These are phyloP conservation scores for Royoungia palumana DNA, from an alignment of 768 basidiomycete genomes.

Conservation along the genomic window DNA sequence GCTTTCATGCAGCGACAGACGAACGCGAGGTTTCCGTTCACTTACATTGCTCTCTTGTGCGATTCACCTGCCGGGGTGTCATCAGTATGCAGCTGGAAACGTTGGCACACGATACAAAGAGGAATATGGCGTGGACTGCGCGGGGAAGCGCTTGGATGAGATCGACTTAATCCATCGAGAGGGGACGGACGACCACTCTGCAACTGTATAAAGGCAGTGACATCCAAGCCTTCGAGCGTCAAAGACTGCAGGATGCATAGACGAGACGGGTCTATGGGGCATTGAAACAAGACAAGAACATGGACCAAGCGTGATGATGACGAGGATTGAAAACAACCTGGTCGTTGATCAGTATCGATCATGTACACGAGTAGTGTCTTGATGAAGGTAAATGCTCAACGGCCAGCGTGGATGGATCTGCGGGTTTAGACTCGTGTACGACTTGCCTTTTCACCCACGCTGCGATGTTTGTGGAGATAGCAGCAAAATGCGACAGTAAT, in stretches of 20 bases:
- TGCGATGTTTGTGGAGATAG: conserved; percentile 10
- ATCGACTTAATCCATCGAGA: background rate
- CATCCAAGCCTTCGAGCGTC: conserved; percentile 1
- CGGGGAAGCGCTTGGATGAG: background rate
- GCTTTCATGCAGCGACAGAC: too few relatives aligned
- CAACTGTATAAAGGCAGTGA: conserved; percentile 12
- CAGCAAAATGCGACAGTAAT: conserved; percentile 11
- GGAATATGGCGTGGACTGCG: conserved; percentile 18
- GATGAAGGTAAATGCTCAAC: conserved; percentile 1
- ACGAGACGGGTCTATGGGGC: background rate
- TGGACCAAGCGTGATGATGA: conserved; percentile 5
- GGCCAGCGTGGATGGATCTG: too few relatives aligned
- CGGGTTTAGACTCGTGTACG: background rate
- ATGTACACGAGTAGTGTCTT: conserved; percentile 18
- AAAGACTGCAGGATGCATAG: conserved; percentile 1
- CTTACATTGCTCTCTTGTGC: background rate
- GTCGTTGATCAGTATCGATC: conserved; percentile 9
- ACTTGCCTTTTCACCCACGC: conserved; percentile 7
- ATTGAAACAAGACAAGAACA: too few relatives aligned
- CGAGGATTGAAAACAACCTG: conserved; percentile 9
- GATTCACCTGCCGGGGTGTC: background rate
- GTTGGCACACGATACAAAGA: conserved; percentile 13
- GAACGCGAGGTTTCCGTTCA: background rate
- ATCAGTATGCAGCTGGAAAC: background rate
- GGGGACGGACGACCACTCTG: conserved; percentile 13